Evolutionary conservation across 192 early-diverging fungal species (phyloP), one percentile per base, ranked within the genome.

Genomic region (Coemansia javaensis): DNA sequence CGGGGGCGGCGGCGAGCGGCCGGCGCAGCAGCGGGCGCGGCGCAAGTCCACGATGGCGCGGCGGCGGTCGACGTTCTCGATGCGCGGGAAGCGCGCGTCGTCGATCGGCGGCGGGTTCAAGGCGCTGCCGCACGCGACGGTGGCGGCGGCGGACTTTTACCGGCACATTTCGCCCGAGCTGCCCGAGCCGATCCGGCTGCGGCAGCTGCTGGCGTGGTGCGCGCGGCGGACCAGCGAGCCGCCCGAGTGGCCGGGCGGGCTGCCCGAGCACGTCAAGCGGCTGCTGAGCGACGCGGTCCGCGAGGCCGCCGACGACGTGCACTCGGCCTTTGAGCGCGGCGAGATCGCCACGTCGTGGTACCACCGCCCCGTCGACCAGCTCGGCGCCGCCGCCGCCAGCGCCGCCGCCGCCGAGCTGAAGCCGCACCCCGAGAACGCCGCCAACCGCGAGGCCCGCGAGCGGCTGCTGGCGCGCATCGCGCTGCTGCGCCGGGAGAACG

Each of bases 141-240:
- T 89, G 18, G 47, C 60, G 11, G 32, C 80, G 5, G 33, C 50
- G 2, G 81, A 85, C 40, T 85, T 79, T 51, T 86, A 82, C 66
- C 65, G 79, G 16, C 85, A 82, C 47, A 80, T 89, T 15, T 80
- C 84, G 54, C 69, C 76, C 2, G 85, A 86, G 9, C 57, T 80
- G 46, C 77, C 80, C 1, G 85, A 82, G 44, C 85, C 84, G 6
- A 56, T 80, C 1, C 78, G 79, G 1, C 72, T 89, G 59, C 75
- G 81, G 0, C 83, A 89, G 57, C 71, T 89, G 33, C 49, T 89
- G 1, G 53, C 78, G 11, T 89, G 86, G 86, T 83, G 83, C 42
- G 79, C 81, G 0, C 61, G 80, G 17, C 47, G 64, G 12, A 59
- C 64, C 1, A 27, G 10, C 14, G 14, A 5, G 15, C n/a, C 40